Base-by-base conservation (phyloP, 495 filamentous ascomycete species). In the Annulohypoxylon stygium region DNA sequence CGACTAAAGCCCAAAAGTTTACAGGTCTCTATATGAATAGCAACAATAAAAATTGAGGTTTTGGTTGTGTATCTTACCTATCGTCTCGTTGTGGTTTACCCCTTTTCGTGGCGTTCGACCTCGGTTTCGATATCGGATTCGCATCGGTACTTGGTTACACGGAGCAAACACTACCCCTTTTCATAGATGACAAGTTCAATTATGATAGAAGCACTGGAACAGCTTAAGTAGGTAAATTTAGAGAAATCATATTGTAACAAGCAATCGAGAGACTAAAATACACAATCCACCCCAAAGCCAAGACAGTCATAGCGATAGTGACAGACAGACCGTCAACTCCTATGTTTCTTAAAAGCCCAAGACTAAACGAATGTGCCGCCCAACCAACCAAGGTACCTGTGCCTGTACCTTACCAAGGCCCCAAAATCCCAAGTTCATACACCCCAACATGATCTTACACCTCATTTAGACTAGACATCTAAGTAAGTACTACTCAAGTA, bases 361-460 rank as follows among this genome's bases (percentile, higher is more conserved):
- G 5, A 20, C 4, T 8, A 26, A 26, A 26, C 20, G 23, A 51
- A 51, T 26, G 23, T 51, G 48, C 48, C 20, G 20, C 48, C 20
- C 18, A 50, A 50, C 18, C 48, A 51, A 47, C 43, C 43, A 47
- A 47, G 43, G 43, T 51, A 26, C 47, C 45, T n/a, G n/a, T n/a
- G n/a, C n/a, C n/a, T n/a, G 18, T 50, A 25, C 16, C 47, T 11
- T 25, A 47, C 43, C n/a, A 47, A 47, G 3, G n/a, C 43, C 5
- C 8, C 18, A 18, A 18, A 47, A 47, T 20, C 16, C 7, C 11
- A 18, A 18, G 43, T 47, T 9, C 43, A 47, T 20, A 18, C 43
- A 47, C 8, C 43, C 16, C n/a, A 9, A 47, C 16, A 20, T 9
- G 5, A 45, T 39, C 36, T 39, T 39, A 39, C 36, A n/a, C 4